phyloP scores from a whole-genome alignment of 768 basidiomycete genomes.

The Coprinellus micaceus region DNA sequence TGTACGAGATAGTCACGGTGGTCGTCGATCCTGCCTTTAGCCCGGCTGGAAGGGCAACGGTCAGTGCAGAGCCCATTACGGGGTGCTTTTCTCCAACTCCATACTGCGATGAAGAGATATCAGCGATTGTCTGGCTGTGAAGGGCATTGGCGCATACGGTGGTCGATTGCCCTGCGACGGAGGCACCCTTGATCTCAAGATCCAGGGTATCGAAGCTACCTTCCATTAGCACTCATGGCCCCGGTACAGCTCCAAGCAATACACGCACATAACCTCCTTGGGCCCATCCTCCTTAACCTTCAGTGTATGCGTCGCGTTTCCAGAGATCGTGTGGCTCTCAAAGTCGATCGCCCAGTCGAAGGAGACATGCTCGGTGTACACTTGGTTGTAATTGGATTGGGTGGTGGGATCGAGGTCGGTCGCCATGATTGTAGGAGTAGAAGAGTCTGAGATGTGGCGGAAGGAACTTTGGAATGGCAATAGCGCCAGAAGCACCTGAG shows the following conservation, averaged over 20 bases:
- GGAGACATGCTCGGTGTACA: constrained; percentile 61
- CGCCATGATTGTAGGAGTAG: constrained; percentile 18
- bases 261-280: constrained; percentile 55
- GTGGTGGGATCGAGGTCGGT: constrained; percentile 58
- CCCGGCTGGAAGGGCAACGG: constrained; percentile 47
- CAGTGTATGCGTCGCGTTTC: constrained; percentile 63
- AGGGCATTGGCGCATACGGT: constrained; percentile 34
- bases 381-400: constrained; percentile 73
- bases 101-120: constrained; percentile 34
- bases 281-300: constrained; percentile 50
- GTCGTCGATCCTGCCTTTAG: constrained; percentile 44
- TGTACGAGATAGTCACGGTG: constrained; percentile 58
- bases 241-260: background rate
- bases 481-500: background rate
- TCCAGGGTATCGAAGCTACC: constrained; percentile 71
- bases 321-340: constrained; percentile 50
- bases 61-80: constrained; percentile 77
- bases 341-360: constrained; percentile 85
- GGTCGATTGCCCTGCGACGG: constrained; percentile 48
- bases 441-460: background rate
- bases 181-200: constrained; percentile 53
- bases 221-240: background rate
- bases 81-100: constrained; percentile 53
- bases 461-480: background rate
- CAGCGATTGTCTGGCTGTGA: background rate